These are phyloP conservation scores for Cicer pinnatifidum DNA, from an alignment of 306 rosid species.

Conservation along the genomic window DNA sequence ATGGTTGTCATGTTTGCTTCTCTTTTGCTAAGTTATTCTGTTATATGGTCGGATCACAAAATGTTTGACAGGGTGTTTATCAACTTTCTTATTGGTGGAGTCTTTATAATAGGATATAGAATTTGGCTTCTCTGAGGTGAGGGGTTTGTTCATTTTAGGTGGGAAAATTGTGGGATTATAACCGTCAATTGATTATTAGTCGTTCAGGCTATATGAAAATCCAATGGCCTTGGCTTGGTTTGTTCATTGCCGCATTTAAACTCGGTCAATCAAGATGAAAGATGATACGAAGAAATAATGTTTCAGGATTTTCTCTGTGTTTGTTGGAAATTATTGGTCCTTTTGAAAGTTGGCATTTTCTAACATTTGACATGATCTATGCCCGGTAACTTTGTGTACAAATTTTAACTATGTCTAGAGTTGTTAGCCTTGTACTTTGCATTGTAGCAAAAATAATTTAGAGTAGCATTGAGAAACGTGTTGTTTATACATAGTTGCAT, in stretches of 20 bases:
- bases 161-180: not conserved
- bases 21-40: not conserved
- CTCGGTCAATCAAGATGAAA: constrained; percentile 25
- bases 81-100: not conserved
- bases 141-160: constrained; percentile 5
- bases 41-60: too few relatives aligned
- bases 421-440: constrained; percentile 17
- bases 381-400: not conserved
- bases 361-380: not conserved
- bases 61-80: constrained; percentile 10
- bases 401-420: constrained; percentile 6
- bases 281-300: not conserved
- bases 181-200: not conserved
- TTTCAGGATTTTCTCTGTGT: constrained; percentile 2
- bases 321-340: constrained; percentile 32
- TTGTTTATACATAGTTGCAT: not conserved
- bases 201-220: constrained; percentile 23
- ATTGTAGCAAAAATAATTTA: constrained; percentile 19
- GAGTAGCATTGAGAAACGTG: constrained; percentile 29
- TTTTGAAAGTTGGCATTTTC: constrained; percentile 6
- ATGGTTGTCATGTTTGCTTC: not conserved
- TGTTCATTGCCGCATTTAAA: constrained; percentile 21
- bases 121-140: not conserved
- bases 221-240: constrained; percentile 28
- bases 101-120: not conserved